phyloP scores from a whole-genome alignment of 2,329 filamentous ascomycete genomes.

The Penicillium sp. region DNA sequence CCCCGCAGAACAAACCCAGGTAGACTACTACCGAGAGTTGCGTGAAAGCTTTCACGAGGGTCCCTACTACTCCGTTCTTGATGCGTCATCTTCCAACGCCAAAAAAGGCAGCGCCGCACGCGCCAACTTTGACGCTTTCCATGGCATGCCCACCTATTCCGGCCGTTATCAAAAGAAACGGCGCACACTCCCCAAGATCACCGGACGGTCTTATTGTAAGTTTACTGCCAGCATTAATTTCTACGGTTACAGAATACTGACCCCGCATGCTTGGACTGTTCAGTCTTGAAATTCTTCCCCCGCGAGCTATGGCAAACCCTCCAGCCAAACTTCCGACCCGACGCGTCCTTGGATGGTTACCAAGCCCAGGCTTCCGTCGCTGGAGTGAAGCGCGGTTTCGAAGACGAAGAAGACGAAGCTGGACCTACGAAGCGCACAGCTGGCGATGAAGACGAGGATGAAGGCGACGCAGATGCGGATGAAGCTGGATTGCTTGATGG shows the following conservation, averaged over 20 bases:
- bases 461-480: constrained; percentile 27
- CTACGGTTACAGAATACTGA: background rate
- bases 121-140: constrained; percentile 60
- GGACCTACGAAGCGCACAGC: constrained; percentile 35
- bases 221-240: background rate
- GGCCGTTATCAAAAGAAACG: constrained; percentile 59
- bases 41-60: constrained; percentile 59
- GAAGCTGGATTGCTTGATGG: constrained; percentile 36
- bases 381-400: constrained; percentile 41
- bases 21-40: constrained; percentile 53
- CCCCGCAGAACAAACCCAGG: constrained; percentile 48
- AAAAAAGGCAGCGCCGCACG: constrained; percentile 47
- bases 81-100: constrained; percentile 38
- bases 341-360: constrained; percentile 33
- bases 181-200: constrained; percentile 55
- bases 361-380: constrained; percentile 19
- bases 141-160: constrained; percentile 61
- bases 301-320: constrained; percentile 58
- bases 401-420: constrained; percentile 48
- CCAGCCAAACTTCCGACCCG: constrained; percentile 47
- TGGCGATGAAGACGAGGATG: constrained; percentile 34
- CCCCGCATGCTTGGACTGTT: background rate
- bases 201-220: constrained; percentile 56
- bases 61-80: constrained; percentile 59
- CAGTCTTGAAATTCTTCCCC: constrained; percentile 60